Conservation (phyloP, 441 rosid species). For the Theobroma grandiflorum region DNA sequence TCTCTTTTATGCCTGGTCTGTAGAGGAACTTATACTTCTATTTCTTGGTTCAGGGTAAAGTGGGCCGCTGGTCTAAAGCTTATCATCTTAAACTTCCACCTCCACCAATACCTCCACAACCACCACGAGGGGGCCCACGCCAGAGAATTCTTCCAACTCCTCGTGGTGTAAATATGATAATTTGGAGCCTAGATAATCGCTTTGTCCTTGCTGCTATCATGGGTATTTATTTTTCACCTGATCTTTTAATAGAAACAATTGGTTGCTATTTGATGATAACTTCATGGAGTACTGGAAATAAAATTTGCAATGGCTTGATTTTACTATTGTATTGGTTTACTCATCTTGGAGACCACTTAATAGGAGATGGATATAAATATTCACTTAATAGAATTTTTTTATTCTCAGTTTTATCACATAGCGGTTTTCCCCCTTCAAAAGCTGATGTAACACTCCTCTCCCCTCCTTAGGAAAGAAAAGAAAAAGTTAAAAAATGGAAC, state of each 20-base stretch:
- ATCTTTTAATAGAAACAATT: neutral
- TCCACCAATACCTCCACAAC: conserved; percentile 98
- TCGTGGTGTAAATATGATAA: conserved; percentile 99
- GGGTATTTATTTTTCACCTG: conserved; percentile 62
- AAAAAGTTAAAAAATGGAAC: conserved; percentile 1
- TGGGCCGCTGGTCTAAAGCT: conserved; percentile 85
- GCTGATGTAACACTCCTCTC: neutral
- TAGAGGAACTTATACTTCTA: conserved; percentile 28
- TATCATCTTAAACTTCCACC: conserved; percentile 99
- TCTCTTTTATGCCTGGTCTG: conserved; percentile 5
- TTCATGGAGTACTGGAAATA: neutral
- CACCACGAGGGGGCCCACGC: conserved; percentile 99
- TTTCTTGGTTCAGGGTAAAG: conserved; percentile 71
- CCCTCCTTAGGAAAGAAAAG: neutral
- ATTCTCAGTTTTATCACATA: neutral
- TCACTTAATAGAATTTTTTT: neutral
- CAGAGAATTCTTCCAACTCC: conserved; percentile 98
- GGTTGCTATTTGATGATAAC: conserved; percentile 6
- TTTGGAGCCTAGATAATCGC: conserved; percentile 99
- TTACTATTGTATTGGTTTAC: neutral
- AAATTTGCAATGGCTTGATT: neutral
- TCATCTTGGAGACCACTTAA: no score
- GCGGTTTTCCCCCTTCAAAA: neutral
- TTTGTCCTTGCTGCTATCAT: conserved; percentile 99
- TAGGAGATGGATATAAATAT: no score